A percentile compares a stretch with the other conserved stretches of the same genome.
These are phyloP conservation scores for Rubroboletus pulcherrimus DNA, from an alignment of 768 basidiomycete species.

Conservation along the genomic window DNA sequence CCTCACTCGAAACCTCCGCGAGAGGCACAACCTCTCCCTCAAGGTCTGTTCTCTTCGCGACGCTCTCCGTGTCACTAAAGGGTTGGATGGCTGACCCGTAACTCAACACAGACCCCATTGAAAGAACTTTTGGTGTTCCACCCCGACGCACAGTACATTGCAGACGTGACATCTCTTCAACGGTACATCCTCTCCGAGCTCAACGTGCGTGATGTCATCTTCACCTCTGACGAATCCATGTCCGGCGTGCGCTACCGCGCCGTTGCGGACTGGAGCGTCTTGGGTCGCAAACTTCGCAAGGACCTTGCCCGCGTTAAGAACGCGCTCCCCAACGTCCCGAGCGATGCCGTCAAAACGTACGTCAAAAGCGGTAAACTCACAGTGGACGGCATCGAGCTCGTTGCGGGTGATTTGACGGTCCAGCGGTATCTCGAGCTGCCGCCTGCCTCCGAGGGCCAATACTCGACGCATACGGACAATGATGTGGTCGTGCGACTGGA, in stretches of 20 bases:
- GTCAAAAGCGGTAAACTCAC: conserved; percentile 67
- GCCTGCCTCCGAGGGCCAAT: conserved; percentile 53
- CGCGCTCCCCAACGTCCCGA: conserved; percentile 74
- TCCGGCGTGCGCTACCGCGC: conserved; percentile 90
- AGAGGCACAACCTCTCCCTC: conserved; percentile 78
- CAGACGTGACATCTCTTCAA: conserved; percentile 79
- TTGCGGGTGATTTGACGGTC: conserved; percentile 87
- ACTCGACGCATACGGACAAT: conserved; percentile 84
- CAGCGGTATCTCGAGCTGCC: conserved; percentile 88
- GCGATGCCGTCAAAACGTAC: conserved; percentile 80
- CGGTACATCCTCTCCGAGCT: conserved; percentile 92
- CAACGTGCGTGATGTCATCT: conserved; percentile 86
- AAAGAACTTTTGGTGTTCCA: conserved; percentile 95
- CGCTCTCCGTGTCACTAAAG: neutral
- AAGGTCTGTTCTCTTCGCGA: conserved; percentile 55
- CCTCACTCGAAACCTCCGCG: conserved; percentile 82
- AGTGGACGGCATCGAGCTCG: conserved; percentile 87
- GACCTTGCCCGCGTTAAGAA: conserved; percentile 88
- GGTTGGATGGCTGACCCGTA: neutral
- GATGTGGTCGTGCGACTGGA: conserved; percentile 95
- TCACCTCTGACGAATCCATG: conserved; percentile 81
- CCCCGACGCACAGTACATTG: conserved; percentile 75
- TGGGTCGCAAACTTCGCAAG: conserved; percentile 91
- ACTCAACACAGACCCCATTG: conserved; percentile 67
- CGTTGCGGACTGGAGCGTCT: conserved; percentile 90